Evolutionary conservation across 768 basidiomycete genomes (phyloP).

Genomic region (Hysterangium stoloniferum): DNA sequence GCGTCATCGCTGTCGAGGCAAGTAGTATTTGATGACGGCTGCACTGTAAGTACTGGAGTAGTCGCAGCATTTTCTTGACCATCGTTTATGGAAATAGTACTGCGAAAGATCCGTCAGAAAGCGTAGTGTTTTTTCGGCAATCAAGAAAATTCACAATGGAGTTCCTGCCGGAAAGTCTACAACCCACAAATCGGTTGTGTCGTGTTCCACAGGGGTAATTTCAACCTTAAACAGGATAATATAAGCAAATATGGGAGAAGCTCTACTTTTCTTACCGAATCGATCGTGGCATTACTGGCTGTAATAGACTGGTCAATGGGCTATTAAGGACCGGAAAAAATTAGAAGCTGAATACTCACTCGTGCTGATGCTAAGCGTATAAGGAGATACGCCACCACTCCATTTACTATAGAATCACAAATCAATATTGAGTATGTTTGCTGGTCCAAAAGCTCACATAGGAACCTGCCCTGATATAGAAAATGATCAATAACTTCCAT

Average conservation of each 20-base stretch:
- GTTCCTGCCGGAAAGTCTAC: slow-evolving; percentile 8
- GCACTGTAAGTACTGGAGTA: background rate
- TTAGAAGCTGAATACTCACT: background rate
- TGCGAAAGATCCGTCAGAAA: background rate
- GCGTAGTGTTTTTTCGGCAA: too few relatives aligned
- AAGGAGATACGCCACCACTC: slow-evolving; percentile 1
- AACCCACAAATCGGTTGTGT: background rate
- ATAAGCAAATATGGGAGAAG: too few relatives aligned
- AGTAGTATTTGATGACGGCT: slow-evolving; percentile 2
- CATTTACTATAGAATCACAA: slow-evolving; percentile 4
- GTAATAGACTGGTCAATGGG: background rate
- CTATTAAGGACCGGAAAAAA: too few relatives aligned
- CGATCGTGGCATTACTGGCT: background rate
- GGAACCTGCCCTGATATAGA: background rate
- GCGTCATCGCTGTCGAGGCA: background rate
- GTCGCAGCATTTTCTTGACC: background rate
- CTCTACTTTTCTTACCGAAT: background rate
- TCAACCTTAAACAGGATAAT: background rate
- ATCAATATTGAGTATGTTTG: too few relatives aligned
- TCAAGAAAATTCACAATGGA: background rate
- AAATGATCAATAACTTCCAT: background rate
- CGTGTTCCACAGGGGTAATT: background rate
- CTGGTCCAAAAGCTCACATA: background rate
- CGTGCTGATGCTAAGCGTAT: slow-evolving; percentile 1
- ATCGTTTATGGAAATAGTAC: slow-evolving; percentile 3